Base-by-base conservation (phyloP, 345 rosid species). In the Gossypium sturtianum region DNA sequence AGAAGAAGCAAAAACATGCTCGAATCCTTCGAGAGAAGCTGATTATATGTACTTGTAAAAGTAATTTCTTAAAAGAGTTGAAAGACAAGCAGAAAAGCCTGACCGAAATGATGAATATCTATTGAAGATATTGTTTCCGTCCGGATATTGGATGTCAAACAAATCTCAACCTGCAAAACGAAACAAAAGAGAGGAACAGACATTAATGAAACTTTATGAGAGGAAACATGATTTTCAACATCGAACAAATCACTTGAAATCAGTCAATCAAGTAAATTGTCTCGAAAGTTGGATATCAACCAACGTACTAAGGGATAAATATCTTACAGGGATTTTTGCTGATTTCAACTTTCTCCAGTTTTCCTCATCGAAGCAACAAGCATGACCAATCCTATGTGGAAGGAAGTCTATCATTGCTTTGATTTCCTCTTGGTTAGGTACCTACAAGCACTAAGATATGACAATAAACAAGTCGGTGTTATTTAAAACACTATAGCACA, bases 371-470 rank as follows among this genome's bases (percentile, higher is more conserved):
- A 95, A 83, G 83, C 71, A 91, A 80, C 92, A 90, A 2, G 97
- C 99, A 84, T 95, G 98, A 29, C 99, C 99, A 58, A 95, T 56
- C 78, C 99, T 87, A 25, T 88, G 90, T 7, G 99, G 99, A 51
- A 66, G 86, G 75, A 95, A 95, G 82, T 90, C 92, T 38, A 95
- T 87, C 98, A 95, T 95, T 73, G 83, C 75, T 64, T 88, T 85
- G 80, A 95, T 84, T 79, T 95, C 99, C 86, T 79, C 78, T 20
- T 81, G 88, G 83, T 93, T 91, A 71, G 92, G 92, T 66, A 95
- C 90, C 99, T 95, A 91, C 73, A 89, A 73, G 79, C 90, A 87
- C 96, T 88, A 87, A 83, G 96, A 86, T 75, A 66, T 53, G 74
- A 79, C 82, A 82, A 80, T 76, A 82, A 66, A 79, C 79, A 58